These are phyloP conservation scores for Talaromyces pinophilus DNA, from an alignment of 2,329 filamentous ascomycete genomes.

Conservation along the genomic window DNA sequence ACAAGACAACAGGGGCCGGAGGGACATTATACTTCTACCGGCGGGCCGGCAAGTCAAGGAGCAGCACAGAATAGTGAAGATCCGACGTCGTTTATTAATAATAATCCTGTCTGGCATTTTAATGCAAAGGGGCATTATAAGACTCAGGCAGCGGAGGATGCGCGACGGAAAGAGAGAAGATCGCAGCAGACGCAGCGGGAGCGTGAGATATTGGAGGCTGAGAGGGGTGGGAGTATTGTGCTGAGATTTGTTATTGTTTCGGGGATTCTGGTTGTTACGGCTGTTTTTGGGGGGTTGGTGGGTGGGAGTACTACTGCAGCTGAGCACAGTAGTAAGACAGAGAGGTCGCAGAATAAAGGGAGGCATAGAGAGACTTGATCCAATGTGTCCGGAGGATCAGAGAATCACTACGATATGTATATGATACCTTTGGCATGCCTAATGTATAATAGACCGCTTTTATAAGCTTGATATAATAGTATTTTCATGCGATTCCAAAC, in stretches of 20 bases:
- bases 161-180: slow-evolving; percentile 33
- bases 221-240: slow-evolving; percentile 32
- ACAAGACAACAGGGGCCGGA: slow-evolving; percentile 3
- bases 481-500: background rate
- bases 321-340: background rate
- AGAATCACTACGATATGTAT: background rate
- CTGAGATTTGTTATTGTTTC: slow-evolving; percentile 42
- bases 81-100: slow-evolving; percentile 40
- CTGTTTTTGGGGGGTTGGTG: slow-evolving; percentile 30
- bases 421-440: background rate
- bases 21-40: slow-evolving; percentile 10
- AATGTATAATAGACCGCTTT: background rate
- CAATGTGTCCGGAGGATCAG: background rate
- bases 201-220: slow-evolving; percentile 36
- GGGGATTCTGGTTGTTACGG: slow-evolving; percentile 40
- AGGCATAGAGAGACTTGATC: background rate
- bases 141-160: slow-evolving; percentile 68
- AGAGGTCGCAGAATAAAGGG: background rate
- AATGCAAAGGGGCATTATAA: slow-evolving; percentile 70
- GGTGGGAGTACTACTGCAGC: background rate
- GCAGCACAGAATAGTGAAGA: slow-evolving; percentile 29
- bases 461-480: background rate
- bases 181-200: slow-evolving; percentile 37
- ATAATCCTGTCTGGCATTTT: slow-evolving; percentile 71
- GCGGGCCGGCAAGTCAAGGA: background rate